Percentiles rank a stretch among this genome's conserved stretches.
These are phyloP conservation scores for Prunus mira DNA, from an alignment of 306 rosid species.

Conservation along the genomic window DNA sequence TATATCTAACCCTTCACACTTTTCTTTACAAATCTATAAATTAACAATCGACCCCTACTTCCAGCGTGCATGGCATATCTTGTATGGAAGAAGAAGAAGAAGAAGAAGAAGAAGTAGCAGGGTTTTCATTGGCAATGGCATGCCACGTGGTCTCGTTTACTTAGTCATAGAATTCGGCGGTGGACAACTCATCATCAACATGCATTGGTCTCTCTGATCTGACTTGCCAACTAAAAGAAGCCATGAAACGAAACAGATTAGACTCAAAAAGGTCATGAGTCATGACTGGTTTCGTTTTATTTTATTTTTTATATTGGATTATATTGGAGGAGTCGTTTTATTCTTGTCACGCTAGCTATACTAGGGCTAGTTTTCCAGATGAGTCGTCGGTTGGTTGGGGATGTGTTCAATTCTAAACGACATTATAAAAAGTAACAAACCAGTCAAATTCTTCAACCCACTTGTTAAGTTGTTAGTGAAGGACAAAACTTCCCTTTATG, in stretches of 20 bases:
- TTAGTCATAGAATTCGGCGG: too few relatives aligned
- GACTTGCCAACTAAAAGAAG: constrained; percentile 21
- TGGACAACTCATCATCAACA: too few relatives aligned
- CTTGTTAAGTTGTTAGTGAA: constrained; percentile 4
- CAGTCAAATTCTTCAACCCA: neutral
- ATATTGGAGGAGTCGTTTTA: constrained; percentile 16
- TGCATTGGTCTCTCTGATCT: neutral
- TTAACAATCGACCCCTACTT: too few relatives aligned
- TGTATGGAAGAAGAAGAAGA: neutral
- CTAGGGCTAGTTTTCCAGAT: constrained; percentile 14
- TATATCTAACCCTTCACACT: too few relatives aligned
- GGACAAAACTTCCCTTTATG: neutral
- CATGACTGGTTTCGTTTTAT: neutral
- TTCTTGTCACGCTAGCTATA: neutral
- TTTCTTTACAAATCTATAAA: too few relatives aligned
- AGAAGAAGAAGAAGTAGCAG: neutral
- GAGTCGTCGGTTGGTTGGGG: neutral
- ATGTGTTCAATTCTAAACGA: constrained; percentile 7
- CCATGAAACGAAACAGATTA: neutral
- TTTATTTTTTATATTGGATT: neutral
- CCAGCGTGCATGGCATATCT: too few relatives aligned
- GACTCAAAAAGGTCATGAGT: neutral
- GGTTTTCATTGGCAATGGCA: too few relatives aligned
- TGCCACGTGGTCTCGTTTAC: too few relatives aligned
- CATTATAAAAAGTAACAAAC: neutral